phyloP scores from a whole-genome alignment of 2,329 filamentous ascomycete genomes.

The Cordyceps tenuipes region DNA sequence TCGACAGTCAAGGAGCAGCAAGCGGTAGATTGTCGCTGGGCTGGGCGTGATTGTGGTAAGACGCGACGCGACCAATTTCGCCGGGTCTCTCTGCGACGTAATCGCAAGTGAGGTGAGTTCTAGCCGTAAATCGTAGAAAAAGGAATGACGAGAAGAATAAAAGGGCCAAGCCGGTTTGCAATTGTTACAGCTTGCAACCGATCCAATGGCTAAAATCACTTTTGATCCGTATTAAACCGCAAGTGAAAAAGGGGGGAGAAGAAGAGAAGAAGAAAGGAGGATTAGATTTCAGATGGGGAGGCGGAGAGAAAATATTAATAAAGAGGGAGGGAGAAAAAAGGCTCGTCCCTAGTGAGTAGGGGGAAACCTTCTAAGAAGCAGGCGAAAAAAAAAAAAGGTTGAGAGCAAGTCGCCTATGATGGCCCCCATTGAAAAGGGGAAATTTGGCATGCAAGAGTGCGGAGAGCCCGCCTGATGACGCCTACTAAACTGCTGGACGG shows the following conservation, averaged over 20 bases:
- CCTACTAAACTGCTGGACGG: background rate
- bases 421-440: conserved; percentile 26
- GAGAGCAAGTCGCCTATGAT: background rate
- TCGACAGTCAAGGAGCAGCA: background rate
- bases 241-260: conserved; percentile 13
- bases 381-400: conserved; percentile 7
- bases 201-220: background rate
- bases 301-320: conserved; percentile 21
- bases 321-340: conserved; percentile 9
- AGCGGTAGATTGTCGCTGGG: background rate
- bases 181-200: background rate
- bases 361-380: conserved; percentile 2
- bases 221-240: background rate
- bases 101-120: background rate
- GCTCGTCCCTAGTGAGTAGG: background rate
- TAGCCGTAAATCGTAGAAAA: conserved; percentile 5
- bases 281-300: conserved; percentile 14
- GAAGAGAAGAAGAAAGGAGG: conserved; percentile 19
- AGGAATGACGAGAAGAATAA: conserved; percentile 28
- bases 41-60: background rate
- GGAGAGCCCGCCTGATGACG: background rate
- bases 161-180: background rate
- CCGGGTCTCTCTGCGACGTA: background rate
- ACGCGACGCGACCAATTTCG: conserved; percentile 5
- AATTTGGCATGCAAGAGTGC: conserved; percentile 22